Evolutionary conservation across 83 land plant species (phyloP).

Genomic region (Picea engelmannii): DNA sequence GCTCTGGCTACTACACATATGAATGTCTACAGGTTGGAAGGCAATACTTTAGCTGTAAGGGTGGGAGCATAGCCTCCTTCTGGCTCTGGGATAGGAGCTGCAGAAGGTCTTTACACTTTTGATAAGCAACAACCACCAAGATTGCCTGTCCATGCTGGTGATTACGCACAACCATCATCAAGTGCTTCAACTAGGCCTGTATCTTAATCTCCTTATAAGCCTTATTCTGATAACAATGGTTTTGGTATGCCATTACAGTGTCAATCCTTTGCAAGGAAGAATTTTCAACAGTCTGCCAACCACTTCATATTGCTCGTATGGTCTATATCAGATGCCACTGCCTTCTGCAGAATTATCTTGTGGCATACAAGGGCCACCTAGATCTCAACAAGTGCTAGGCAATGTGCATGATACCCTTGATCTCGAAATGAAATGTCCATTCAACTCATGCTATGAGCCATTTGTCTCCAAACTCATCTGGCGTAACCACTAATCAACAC

Average conservation of each 20-base stretch:
- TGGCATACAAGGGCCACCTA: not conserved
- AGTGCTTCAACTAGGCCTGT: not conserved
- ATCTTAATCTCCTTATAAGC: not conserved
- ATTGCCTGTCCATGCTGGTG: too few relatives aligned
- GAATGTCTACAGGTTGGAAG: constrained; percentile 80
- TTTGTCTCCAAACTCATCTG: not conserved
- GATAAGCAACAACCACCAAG: not conserved
- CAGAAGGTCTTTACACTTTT: constrained; percentile 8
- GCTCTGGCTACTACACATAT: constrained; percentile 64
- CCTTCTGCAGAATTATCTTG: not conserved
- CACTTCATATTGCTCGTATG: constrained; percentile 4
- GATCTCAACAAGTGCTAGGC: not conserved
- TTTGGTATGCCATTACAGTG: not conserved
- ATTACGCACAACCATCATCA: too few relatives aligned
- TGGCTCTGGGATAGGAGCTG: constrained; percentile 52
- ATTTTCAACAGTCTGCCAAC: not conserved
- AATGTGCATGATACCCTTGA: not conserved
- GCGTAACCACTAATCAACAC: not conserved
- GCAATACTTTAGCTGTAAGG: constrained; percentile 71
- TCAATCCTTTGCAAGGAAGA: not conserved
- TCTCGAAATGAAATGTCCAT: not conserved
- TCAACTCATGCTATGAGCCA: constrained; percentile 1
- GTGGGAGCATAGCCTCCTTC: constrained; percentile 86
- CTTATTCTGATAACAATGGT: not conserved
- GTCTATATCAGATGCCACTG: constrained; percentile 1